Conservation (phyloP, 1,284 basidiomycete species). For the Ganoderma multipileum region DNA sequence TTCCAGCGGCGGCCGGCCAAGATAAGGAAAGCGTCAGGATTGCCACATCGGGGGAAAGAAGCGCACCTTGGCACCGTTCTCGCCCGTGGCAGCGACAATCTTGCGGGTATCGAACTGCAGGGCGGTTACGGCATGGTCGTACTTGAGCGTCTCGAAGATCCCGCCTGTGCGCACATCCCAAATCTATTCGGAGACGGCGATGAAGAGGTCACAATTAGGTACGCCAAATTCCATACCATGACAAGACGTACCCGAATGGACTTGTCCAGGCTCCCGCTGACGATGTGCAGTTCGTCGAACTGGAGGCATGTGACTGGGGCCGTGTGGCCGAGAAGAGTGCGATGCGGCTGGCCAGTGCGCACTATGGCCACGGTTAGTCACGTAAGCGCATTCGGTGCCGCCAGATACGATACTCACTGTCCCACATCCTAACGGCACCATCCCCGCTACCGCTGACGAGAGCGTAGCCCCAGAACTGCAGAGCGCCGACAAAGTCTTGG, state of each 20-base stretch:
- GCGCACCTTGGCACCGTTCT: conserved; percentile 89
- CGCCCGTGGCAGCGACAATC: conserved; percentile 92
- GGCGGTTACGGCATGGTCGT: conserved; percentile 90
- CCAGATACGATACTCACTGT: conserved; percentile 70
- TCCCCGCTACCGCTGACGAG: conserved; percentile 97
- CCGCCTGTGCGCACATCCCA: conserved; percentile 97
- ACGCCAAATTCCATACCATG: background rate
- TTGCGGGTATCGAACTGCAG: conserved; percentile 97
- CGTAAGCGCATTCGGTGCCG: conserved; percentile 1
- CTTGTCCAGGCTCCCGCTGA: conserved; percentile 93
- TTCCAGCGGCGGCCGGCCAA: conserved; percentile 12
- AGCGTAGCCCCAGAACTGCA: conserved; percentile 99
- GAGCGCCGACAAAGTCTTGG: conserved; percentile 95
- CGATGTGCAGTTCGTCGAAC: conserved; percentile 95
- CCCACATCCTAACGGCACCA: conserved; percentile 99
- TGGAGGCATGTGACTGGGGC: conserved; percentile 94
- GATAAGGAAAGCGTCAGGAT: background rate
- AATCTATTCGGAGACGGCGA: conserved; percentile 59
- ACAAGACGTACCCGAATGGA: conserved; percentile 76
- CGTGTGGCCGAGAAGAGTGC: conserved; percentile 94
- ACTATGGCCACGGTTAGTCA: conserved; percentile 55
- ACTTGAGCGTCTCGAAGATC: conserved; percentile 89
- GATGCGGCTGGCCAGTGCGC: conserved; percentile 97
- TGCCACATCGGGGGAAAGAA: background rate
- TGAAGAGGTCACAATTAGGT: background rate